Conservation (phyloP, 2,329 filamentous ascomycete genomes). For the Fonsecaea erecta region DNA sequence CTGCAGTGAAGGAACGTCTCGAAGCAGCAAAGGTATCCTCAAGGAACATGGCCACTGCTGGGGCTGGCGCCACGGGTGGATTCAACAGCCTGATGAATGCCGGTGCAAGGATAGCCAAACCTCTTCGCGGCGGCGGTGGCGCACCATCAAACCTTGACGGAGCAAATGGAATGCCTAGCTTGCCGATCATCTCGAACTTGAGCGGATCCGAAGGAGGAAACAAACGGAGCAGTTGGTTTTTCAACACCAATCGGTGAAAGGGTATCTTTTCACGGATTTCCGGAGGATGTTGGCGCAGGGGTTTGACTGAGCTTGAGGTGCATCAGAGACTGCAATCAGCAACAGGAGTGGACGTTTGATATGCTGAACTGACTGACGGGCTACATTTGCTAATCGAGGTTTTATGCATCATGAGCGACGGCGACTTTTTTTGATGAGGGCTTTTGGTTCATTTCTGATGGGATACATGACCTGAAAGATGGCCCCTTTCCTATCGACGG, state of each 20-base stretch:
- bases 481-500: neutral
- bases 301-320: neutral
- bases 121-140: slow-evolving; percentile 62
- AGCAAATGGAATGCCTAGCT: slow-evolving; percentile 44
- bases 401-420: slow-evolving; percentile 27
- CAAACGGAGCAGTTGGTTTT: slow-evolving; percentile 66
- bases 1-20: slow-evolving; percentile 95
- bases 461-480: slow-evolving; percentile 2
- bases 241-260: slow-evolving; percentile 41
- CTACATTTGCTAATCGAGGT: slow-evolving; percentile 2
- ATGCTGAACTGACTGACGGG: slow-evolving; percentile 16
- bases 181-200: slow-evolving; percentile 49
- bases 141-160: slow-evolving; percentile 34
- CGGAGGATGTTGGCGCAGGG: neutral
- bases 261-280: neutral
- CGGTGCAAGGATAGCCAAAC: slow-evolving; percentile 66
- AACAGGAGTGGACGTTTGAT: slow-evolving; percentile 8
- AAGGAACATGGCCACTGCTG: slow-evolving; percentile 69
- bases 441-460: neutral
- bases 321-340: neutral
- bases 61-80: slow-evolving; percentile 67
- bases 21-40: slow-evolving; percentile 95
- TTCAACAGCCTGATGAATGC: slow-evolving; percentile 41
- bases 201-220: slow-evolving; percentile 74
- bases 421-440: slow-evolving; percentile 4